These are phyloP conservation scores for Trichocladium antarcticum DNA, from an alignment of 495 filamentous ascomycete species.

Conservation along the genomic window DNA sequence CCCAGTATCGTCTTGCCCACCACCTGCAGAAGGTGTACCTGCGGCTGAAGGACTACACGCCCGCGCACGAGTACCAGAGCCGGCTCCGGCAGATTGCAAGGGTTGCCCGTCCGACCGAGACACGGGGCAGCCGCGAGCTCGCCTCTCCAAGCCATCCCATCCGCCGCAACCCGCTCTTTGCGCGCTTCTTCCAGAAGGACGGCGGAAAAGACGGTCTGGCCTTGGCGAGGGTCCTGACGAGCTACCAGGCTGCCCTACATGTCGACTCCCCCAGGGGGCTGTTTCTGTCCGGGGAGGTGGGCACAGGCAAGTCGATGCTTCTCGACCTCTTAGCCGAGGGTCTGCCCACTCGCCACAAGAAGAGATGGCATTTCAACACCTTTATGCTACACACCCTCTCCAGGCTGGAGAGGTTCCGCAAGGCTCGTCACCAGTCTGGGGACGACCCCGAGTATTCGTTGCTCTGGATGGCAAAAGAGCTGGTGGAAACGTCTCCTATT, in stretches of 20 bases:
- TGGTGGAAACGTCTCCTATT: constrained; percentile 55
- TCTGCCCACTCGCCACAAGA: constrained; percentile 53
- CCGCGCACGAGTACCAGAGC: constrained; percentile 47
- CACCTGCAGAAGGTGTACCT: constrained; percentile 60
- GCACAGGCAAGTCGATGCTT: constrained; percentile 61
- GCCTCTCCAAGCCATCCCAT: constrained; percentile 38
- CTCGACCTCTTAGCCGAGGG: constrained; percentile 58
- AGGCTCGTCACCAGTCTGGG: constrained; percentile 16
- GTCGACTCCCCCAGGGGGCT: constrained; percentile 54
- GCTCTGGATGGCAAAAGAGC: constrained; percentile 54
- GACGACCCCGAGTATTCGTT: constrained; percentile 48
- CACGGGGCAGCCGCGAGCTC: constrained; percentile 16
- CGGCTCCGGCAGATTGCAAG: constrained; percentile 42
- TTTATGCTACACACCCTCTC: constrained; percentile 63
- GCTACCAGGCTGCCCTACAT: constrained; percentile 50
- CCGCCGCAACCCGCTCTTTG: constrained; percentile 40
- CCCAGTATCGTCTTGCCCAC: constrained; percentile 56
- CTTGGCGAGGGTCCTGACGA: constrained; percentile 47
- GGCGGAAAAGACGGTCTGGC: constrained; percentile 42
- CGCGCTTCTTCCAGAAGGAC: constrained; percentile 30
- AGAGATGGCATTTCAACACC: constrained; percentile 62
- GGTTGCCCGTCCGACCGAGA: constrained; percentile 28
- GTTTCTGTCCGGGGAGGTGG: constrained; percentile 59
- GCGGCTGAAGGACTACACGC: constrained; percentile 56
- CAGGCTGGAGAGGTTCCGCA: constrained; percentile 48